Conservation (phyloP, 495 filamentous ascomycete species). For the Penicillium soppii region DNA sequence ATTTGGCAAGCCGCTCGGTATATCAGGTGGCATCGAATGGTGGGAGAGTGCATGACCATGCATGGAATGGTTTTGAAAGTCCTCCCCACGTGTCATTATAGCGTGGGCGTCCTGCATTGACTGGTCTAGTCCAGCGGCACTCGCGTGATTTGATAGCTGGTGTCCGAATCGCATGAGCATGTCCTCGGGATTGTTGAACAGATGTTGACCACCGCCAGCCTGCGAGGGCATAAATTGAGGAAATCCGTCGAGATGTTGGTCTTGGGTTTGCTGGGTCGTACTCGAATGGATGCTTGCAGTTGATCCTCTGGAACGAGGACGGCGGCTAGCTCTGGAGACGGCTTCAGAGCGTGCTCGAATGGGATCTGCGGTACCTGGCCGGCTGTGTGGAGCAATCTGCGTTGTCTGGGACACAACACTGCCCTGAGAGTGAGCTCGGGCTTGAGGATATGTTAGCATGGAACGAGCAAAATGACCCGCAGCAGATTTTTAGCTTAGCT, state of each 20-base stretch:
- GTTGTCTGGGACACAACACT: conserved; percentile 40
- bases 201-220: conserved; percentile 48
- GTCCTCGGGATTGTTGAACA: conserved; percentile 60
- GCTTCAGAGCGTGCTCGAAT: conserved; percentile 60
- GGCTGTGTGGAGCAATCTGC: conserved; percentile 37
- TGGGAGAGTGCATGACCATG: conserved; percentile 44
- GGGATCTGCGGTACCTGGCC: conserved; percentile 46
- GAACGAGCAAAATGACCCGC: neutral
- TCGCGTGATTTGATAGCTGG: conserved; percentile 54
- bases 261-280: conserved; percentile 64
- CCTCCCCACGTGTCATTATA: conserved; percentile 42
- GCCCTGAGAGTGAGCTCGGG: conserved; percentile 29
- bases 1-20: conserved; percentile 28
- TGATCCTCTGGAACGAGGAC: conserved; percentile 76
- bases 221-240: conserved; percentile 54
- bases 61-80: conserved; percentile 51
- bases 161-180: conserved; percentile 60
- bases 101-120: conserved; percentile 50
- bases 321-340: conserved; percentile 59
- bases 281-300: conserved; percentile 78
- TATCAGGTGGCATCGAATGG: conserved; percentile 36
- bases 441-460: conserved; percentile 10
- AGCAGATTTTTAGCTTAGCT: conserved; percentile 8
- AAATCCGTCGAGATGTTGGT: conserved; percentile 55
- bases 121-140: conserved; percentile 50